These are phyloP conservation scores for Leccinum subrobustum DNA, from an alignment of 1,284 basidiomycete species.

Conservation along the genomic window DNA sequence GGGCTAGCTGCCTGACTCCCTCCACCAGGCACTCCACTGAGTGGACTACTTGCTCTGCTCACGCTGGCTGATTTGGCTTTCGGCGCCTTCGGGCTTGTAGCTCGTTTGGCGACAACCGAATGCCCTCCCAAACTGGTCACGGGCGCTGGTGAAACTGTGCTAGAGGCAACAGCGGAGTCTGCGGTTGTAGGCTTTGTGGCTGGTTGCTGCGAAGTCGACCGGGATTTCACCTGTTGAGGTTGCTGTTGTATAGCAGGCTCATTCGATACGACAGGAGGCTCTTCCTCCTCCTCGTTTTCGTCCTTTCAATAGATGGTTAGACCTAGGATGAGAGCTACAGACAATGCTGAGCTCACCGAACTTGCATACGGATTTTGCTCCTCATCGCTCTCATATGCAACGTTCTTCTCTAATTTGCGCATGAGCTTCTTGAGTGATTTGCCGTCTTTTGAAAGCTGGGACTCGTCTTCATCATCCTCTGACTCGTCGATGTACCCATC, in stretches of 20 bases:
- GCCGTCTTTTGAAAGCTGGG: constrained; percentile 62
- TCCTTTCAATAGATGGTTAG: constrained; percentile 39
- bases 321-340: constrained; percentile 1
- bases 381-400: constrained; percentile 78
- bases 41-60: constrained; percentile 58
- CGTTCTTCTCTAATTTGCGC: constrained; percentile 69
- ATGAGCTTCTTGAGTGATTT: constrained; percentile 79
- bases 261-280: constrained; percentile 45
- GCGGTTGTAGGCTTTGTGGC: constrained; percentile 29
- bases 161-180: constrained; percentile 43
- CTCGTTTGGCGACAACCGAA: constrained; percentile 77
- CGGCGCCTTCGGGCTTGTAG: constrained; percentile 71
- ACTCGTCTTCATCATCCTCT: constrained; percentile 65
- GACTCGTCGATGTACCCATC: constrained; percentile 69
- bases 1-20: constrained; percentile 45
- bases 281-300: constrained; percentile 70
- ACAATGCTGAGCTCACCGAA: constrained; percentile 49
- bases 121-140: constrained; percentile 60
- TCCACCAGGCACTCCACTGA: constrained; percentile 37
- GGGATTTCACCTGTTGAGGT: constrained; percentile 37
- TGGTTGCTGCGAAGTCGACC: constrained; percentile 35
- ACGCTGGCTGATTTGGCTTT: constrained; percentile 47
- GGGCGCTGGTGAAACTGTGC: constrained; percentile 55
- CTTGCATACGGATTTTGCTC: constrained; percentile 80
- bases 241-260: constrained; percentile 61